Evolutionary conservation across 371 early-diverging fungal species (phyloP).

Genomic region (Apophysomyces elegans): DNA sequence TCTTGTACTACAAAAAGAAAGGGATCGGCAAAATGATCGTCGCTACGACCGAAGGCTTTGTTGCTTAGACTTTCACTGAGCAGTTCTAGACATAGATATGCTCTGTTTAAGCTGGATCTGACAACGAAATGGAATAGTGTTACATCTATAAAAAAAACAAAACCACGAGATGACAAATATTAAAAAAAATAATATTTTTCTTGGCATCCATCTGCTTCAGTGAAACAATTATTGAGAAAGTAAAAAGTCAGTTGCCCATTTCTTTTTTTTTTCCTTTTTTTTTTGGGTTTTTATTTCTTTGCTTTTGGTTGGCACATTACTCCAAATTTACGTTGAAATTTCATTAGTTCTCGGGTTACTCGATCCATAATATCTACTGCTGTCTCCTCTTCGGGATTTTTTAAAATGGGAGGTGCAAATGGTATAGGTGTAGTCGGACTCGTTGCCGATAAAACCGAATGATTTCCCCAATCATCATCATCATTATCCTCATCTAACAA

Average conservation of each 20-base stretch:
- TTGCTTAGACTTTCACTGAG: too few species aligned
- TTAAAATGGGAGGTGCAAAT: not conserved
- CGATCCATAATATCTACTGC: constrained; percentile 47
- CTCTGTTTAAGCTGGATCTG: not conserved
- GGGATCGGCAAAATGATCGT: constrained; percentile 4
- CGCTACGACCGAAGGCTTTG: not conserved
- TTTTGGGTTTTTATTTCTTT: not conserved
- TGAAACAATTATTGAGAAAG: not conserved
- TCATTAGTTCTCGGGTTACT: constrained; percentile 42
- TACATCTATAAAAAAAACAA: not conserved
- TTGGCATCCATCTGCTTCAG: not conserved
- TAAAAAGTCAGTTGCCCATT: not conserved
- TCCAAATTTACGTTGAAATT: constrained; percentile 48
- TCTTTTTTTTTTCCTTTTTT: not conserved
- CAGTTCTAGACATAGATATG: not conserved
- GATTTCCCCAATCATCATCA: constrained; percentile 12
- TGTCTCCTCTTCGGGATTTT: constrained; percentile 24
- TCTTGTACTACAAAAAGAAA: not conserved
- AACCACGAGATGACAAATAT: not conserved
- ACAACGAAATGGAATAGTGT: constrained; percentile 2
- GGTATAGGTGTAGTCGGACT: constrained; percentile 29
- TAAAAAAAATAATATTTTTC: not conserved
- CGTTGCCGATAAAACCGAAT: constrained; percentile 8
- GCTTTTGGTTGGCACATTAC: constrained; percentile 4
- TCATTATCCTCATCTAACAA: constrained; percentile 28